Percentiles rank a stretch among this genome's conserved stretches.
These are phyloP conservation scores for Leishmania major DNA, from an alignment of 208 protist species.

Conservation along the genomic window DNA sequence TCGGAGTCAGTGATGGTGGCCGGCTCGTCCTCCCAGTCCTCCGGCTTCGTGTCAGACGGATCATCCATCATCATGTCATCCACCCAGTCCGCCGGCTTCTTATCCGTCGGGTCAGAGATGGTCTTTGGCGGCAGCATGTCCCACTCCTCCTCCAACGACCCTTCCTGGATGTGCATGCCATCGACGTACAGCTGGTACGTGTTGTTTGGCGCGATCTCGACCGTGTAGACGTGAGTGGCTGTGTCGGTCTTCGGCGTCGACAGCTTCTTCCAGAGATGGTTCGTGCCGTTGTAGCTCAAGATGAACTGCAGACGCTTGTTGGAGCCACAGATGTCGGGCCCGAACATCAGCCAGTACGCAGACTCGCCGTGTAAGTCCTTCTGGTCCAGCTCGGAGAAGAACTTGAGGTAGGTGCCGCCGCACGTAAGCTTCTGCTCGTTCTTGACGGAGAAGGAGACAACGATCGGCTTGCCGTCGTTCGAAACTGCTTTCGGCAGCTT, in stretches of 20 bases:
- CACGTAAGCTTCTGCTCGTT: slow-evolving; percentile 91
- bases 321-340: slow-evolving; percentile 93
- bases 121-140: slow-evolving; percentile 82
- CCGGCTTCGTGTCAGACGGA: slow-evolving; percentile 90
- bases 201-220: slow-evolving; percentile 89
- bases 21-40: slow-evolving; percentile 88
- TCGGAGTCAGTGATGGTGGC: slow-evolving; percentile 87
- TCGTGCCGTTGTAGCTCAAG: slow-evolving; percentile 94
- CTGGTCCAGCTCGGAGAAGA: slow-evolving; percentile 83
- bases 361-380: slow-evolving; percentile 87
- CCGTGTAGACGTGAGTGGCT: slow-evolving; percentile 95
- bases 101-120: slow-evolving; percentile 88
- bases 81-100: slow-evolving; percentile 93
- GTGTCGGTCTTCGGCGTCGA: slow-evolving; percentile 65
- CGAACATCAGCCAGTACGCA: slow-evolving; percentile 96
- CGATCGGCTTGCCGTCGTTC: slow-evolving; percentile 90
- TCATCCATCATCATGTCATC: slow-evolving; percentile 84
- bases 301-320: slow-evolving; percentile 92
- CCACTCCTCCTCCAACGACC: slow-evolving; percentile 90
- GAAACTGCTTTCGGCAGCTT: slow-evolving; percentile 65
- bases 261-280: slow-evolving; percentile 86
- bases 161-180: slow-evolving; percentile 56
- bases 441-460: slow-evolving; percentile 93
- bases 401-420: slow-evolving; percentile 95
- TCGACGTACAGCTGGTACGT: slow-evolving; percentile 94